Conservation (phyloP, 2,329 filamentous ascomycete genomes). For the Fonsecaea nubica region DNA sequence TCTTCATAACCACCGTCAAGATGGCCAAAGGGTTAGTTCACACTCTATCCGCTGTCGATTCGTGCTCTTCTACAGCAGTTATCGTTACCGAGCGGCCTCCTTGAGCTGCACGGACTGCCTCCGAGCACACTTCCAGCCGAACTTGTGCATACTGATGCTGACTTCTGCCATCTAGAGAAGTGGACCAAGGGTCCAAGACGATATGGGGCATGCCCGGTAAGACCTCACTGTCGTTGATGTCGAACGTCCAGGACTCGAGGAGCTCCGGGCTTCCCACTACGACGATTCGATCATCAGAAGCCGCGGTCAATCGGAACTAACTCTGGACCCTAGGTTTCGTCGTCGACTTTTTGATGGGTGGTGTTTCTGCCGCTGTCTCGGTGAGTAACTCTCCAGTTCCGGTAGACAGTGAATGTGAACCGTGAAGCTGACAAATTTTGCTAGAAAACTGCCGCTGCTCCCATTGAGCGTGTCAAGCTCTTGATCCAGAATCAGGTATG, state of each 20-base stretch:
- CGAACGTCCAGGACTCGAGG: conserved; percentile 7
- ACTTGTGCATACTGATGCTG: not conserved
- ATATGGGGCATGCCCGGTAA: conserved; percentile 50
- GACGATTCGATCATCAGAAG: conserved; percentile 3
- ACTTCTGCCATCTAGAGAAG: conserved; percentile 43
- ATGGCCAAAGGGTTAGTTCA: conserved; percentile 50
- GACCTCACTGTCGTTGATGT: conserved; percentile 8
- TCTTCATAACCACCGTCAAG: conserved; percentile 44
- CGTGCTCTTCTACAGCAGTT: not conserved
- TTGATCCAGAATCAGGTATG: conserved; percentile 99
- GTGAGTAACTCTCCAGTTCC: conserved; percentile 28
- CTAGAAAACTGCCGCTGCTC: conserved; percentile 93
- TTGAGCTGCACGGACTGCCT: conserved; percentile 14
- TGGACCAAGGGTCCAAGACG: conserved; percentile 60
- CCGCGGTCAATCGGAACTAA: conserved; percentile 19
- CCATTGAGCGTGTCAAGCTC: conserved; percentile 99
- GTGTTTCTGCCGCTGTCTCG: conserved; percentile 99
- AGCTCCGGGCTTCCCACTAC: conserved; percentile 12
- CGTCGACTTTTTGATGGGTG: conserved; percentile 99
- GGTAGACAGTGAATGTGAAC: not conserved
- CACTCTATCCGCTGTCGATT: conserved; percentile 8
- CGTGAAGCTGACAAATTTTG: conserved; percentile 26
- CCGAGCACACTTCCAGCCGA: not conserved
- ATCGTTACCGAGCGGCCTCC: conserved; percentile 5
- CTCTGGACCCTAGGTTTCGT: conserved; percentile 70